Conservation (phyloP, 495 filamentous ascomycete genomes). For the Tuber melanosporum region DNA sequence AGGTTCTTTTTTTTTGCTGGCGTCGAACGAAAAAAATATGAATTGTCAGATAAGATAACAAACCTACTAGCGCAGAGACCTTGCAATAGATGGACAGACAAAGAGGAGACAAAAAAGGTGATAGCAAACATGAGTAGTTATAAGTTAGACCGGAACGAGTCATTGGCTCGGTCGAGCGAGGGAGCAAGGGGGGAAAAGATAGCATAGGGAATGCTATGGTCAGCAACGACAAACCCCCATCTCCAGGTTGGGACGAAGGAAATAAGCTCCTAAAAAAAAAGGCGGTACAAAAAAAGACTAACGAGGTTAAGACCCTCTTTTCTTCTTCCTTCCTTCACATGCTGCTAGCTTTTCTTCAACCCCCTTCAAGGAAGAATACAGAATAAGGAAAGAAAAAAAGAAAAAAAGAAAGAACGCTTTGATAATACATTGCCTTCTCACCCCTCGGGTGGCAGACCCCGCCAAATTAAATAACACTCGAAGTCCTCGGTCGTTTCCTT, state of each 20-base stretch:
- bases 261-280: conserved; percentile 2
- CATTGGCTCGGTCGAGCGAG: background rate
- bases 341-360: background rate
- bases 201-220: background rate
- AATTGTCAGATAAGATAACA: background rate
- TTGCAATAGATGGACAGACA: background rate
- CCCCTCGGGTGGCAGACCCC: background rate
- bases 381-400: background rate
- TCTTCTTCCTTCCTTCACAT: background rate
- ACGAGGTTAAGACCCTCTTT: conserved; percentile 3
- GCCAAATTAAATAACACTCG: conserved; percentile 20
- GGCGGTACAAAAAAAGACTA: background rate
- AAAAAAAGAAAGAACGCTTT: background rate
- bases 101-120: background rate
- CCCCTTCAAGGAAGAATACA: background rate
- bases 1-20: background rate
- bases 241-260: background rate
- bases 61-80: background rate
- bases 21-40: background rate
- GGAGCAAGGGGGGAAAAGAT: background rate
- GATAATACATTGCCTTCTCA: conserved; percentile 7
- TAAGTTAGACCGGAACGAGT: background rate
- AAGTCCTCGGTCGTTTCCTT: conserved; percentile 48
- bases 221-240: background rate
- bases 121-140: background rate